Evolutionary conservation across 768 basidiomycete genomes (phyloP), one percentile per base, ranked within the genome.

Genomic region (Lentinula lateritia): DNA sequence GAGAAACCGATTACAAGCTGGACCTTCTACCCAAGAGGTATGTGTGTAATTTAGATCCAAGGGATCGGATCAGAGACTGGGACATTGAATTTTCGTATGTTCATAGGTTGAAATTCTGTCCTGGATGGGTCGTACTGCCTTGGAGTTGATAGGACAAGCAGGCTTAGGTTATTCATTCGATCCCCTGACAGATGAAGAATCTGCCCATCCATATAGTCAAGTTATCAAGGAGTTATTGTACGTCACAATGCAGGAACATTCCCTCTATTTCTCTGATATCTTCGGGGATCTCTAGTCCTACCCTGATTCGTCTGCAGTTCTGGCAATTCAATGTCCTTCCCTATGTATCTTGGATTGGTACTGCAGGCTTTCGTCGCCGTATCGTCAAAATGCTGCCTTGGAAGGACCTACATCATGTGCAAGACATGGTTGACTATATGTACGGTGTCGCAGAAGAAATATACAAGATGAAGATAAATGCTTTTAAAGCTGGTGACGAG

Each of bases 361-460:
- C 73, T 12, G 46, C 55, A 41, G 55, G 74, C 34, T 70, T 72
- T 8, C 71, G 72, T 20, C 66, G 62, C 46, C 18, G 72, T 20
- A 60, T 72, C 9, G 66, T 70, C n/a, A 39, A 60, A 9, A 52
- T 58, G 10, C 46, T 71, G 6, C 74, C 72, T 0, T 65, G 61
- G 61, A 58, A 64, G 28, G 56, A 60, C 3, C 59, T 74, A 13
- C 71, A 68, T 41, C 60, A 67, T 16, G 46, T 72, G 10, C 62
- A 66, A 38, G 38, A 65, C n/a, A 72, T 74, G 48, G 62, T 69
- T 9, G 75, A 75, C 36, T 58, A 67, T 38, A 67, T 76, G 66
- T 39, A 72, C 16, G 48, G 68, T 9, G 68, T 67, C 0, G 69
- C 72, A 15, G 52, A 52, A 2, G 62, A 63, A 9, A 70, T 76